Evolutionary conservation across 768 basidiomycete species (phyloP), one percentile per base, ranked within the genome.

Genomic region (Suillus paluster): DNA sequence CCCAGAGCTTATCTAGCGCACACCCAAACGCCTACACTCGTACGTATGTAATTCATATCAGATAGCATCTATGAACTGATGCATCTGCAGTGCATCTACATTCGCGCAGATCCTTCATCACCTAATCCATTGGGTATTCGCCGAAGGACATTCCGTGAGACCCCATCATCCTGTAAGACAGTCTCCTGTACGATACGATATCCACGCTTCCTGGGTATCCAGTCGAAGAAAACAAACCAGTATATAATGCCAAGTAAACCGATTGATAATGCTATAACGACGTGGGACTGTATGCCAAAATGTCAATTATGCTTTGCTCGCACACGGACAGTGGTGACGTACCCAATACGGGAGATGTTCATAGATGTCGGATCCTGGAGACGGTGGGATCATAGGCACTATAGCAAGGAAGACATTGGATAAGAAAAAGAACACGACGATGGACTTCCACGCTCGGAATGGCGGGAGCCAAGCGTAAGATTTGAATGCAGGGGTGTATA

Each of bases 321-420:
- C 58, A 63, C 8, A 2, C 7, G 36, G 42, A 23, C 19, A 14
- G 36, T 14, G 27, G 46, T 14, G 4, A 74, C 87, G 67, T 66
- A 90, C 90, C 80, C 86, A 91, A 66, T 91, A 92, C 5, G 89
- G 88, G 12, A 92, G 77, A 60, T 76, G 68, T 25, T 83, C 77
- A 65, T 91, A 91, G 3, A 81, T 80, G 52, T 74, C 75, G 6
- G 78, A 78, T 8, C 83, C 87, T 5, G 75, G 70, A 0, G 76
- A 69, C 1, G 90, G 90, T 4, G 90, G 89, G 34, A 90, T 75
- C 56, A 91, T 75, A 0, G 90, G 89, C 5, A 85, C 83, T 38
- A 81, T 64, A n/a, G 84, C 73, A 23, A 92, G 76, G 70, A 90
- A 89, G 17, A 89, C 46, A 63, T 91, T 91, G 2, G 88, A 87